These are phyloP conservation scores for Chlamydomonas urium DNA, from an alignment of 139 green algal species.

Conservation along the genomic window DNA sequence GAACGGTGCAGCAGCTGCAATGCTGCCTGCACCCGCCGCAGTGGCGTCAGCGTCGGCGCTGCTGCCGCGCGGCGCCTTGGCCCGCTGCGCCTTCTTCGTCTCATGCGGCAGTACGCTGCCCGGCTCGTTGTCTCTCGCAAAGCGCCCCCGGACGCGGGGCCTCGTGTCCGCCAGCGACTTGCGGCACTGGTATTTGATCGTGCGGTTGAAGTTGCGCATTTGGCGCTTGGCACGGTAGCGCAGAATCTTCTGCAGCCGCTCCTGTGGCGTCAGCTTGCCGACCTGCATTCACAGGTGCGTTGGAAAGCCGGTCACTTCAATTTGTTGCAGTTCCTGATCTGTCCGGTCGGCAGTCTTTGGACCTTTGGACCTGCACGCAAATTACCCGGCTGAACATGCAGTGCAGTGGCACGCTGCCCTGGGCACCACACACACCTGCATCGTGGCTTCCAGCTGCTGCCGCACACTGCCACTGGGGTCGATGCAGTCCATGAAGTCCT, in stretches of 20 bases:
- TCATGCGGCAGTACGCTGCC: constrained; percentile 12
- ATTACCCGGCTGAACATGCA: not conserved
- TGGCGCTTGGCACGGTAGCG: constrained; percentile 71
- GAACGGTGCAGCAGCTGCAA: too few relatives aligned
- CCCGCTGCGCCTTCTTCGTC: constrained; percentile 14
- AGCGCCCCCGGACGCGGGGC: constrained; percentile 68
- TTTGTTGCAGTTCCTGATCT: too few relatives aligned
- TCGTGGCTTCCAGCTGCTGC: not conserved
- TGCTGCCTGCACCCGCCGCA: not conserved
- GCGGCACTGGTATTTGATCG: constrained; percentile 74
- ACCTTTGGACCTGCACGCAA: too few relatives aligned
- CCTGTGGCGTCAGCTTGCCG: constrained; percentile 52
- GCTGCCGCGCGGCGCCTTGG: not conserved
- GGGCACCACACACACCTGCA: too few relatives aligned
- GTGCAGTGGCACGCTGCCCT: too few relatives aligned
- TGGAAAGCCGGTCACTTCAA: too few relatives aligned
- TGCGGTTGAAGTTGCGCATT: constrained; percentile 39
- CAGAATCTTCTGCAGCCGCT: constrained; percentile 67
- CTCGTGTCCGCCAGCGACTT: constrained; percentile 75
- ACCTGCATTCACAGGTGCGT: too few relatives aligned
- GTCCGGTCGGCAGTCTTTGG: too few relatives aligned
- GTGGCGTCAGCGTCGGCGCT: not conserved
- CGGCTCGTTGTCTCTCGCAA: constrained; percentile 60
- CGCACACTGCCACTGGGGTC: constrained; percentile 1
- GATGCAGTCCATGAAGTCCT: not conserved